Percentiles rank a stretch among this genome's conserved stretches.
Evolutionary conservation across 345 rosid species (phyloP).

Genomic region (Populus simonii): DNA sequence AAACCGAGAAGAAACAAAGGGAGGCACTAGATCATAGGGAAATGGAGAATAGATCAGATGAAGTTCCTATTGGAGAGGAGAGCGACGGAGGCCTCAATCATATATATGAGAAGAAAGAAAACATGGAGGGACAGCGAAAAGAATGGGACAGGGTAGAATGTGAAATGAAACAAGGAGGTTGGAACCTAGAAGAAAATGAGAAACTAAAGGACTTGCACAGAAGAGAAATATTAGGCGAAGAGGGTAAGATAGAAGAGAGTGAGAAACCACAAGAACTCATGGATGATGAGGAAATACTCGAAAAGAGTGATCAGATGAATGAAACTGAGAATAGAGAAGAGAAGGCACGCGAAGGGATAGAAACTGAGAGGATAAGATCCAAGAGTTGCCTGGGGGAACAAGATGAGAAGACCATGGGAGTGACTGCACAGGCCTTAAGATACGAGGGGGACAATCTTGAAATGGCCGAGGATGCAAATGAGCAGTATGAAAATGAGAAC

Average conservation of each 20-base stretch:
- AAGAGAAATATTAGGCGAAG: slow-evolving; percentile 12
- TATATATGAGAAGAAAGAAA: slow-evolving; percentile 18
- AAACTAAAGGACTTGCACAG: slow-evolving; percentile 11
- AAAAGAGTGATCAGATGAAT: slow-evolving; percentile 10
- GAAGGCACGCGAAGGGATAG: not conserved
- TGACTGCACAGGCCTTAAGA: slow-evolving; percentile 25
- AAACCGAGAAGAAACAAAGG: slow-evolving; percentile 13
- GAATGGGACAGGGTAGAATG: slow-evolving; percentile 23
- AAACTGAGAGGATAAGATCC: slow-evolving; percentile 22
- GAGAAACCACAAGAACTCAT: slow-evolving; percentile 10
- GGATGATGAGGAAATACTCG: slow-evolving; percentile 15
- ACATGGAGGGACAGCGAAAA: slow-evolving; percentile 20
- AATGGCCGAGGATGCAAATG: slow-evolving; percentile 20
- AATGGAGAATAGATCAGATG: slow-evolving; percentile 18
- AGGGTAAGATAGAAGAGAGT: slow-evolving; percentile 10
- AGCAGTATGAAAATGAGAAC: slow-evolving; percentile 22
- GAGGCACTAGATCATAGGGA: slow-evolving; percentile 24
- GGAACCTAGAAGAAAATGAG: slow-evolving; percentile 21
- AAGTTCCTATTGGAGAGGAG: slow-evolving; percentile 23
- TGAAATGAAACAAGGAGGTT: slow-evolving; percentile 19
- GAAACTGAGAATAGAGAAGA: slow-evolving; percentile 10
- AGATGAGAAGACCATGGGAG: slow-evolving; percentile 24
- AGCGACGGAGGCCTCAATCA: slow-evolving; percentile 19
- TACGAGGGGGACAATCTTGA: slow-evolving; percentile 18
- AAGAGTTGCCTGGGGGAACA: slow-evolving; percentile 35